Evolutionary conservation across 2,329 filamentous ascomycete species (phyloP), one percentile per base, ranked within the genome.

Genomic region (Penicillium brevicompactum): DNA sequence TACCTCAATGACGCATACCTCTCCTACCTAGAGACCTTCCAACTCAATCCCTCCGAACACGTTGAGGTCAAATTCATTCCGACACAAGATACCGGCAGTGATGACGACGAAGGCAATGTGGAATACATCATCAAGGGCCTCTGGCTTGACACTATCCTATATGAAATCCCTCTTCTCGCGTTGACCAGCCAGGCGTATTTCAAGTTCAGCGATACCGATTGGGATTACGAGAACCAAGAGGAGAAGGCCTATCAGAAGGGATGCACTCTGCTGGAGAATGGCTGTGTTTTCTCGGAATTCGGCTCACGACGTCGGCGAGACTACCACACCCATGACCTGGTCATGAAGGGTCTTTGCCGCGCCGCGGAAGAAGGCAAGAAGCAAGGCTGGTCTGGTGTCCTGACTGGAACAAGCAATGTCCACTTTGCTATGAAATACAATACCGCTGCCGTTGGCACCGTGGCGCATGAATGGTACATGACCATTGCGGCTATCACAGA

Each of bases 391-490:
- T 76, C 82, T 1, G 92, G 93, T 9, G 88, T 87, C 70, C 81
- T 97, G 45, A 85, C 88, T 0, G 94, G 94, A 10, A 96, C 93
- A 0, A 97, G 92, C 74, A 99, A 99, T 69, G 94, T 99, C 4
- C 93, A 97, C 72, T 86, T 99, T 62, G 94, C 94, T 10, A 96
- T 96, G 91, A 89, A 91, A 67, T 93, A 96, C 75, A 87, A 86
- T 43, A 85, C 97, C 44, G 78, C 86, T 3, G 92, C 94, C 0
- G 84, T 97, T 11, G 94, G 94, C 5, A 99, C 94, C 0, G 87
- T 91, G 2, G 94, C 94, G 0, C 94, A 99, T 70, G 94, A 99
- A 76, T 99, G 94, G 94, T 97, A 97, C 79, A 99, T 99, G 94
- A 92, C 91, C 41, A 93, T 96, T 59, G 94, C 94, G 1, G 92